Evolutionary conservation across 495 filamentous ascomycete species (phyloP), one percentile per base, ranked within the genome.

Genomic region (Podospora pseudopauciseta): DNA sequence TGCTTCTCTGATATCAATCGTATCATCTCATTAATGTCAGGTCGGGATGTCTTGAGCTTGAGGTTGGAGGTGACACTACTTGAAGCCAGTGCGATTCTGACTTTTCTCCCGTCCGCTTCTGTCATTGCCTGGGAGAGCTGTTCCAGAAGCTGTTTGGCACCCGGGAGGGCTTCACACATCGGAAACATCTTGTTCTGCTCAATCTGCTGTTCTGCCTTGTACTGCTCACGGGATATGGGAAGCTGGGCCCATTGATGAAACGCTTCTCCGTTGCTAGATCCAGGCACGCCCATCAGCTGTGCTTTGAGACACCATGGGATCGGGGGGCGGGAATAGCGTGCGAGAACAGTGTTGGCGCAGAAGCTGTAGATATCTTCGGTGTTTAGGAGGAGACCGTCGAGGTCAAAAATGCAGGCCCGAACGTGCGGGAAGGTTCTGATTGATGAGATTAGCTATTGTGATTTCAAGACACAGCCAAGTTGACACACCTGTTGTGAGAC

Each of bases 331-430:
- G 85, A 85, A 76, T 93, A 88, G 72, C 89, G 84, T 39, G 80
- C 79, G 7, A 98, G 89, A 44, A 97, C 84, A 28, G 85, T 78
- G 77, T 97, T 94, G 27, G 91, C 90, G 78, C 88, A 88, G 19
- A 83, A 75, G 0, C 89, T 93, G 83, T 96, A 96, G 71, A 89
- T 86, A 77, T 98, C 94, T 76, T 98, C 94, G 18, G 91, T 90
- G 79, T 97, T 88, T 73, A 97, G 87, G 49, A 97, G 85, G 58
- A 97, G 89, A 58, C 94, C 94, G 76, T 98, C 94, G 91, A 98
- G 94, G 84, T 98, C 94, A 77, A 98, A 97, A 67, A 98, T 89
- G 81, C 92, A 96, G 65, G 94, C 94, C 68, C 92, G 86, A 67
- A 97, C 86, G 13, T 13, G 2, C 9, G 39, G 39, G 9, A 49